Evolutionary conservation across 176 grass and related monocot genomes (phyloP).

Genomic region (Echinochloa phyllopogon): DNA sequence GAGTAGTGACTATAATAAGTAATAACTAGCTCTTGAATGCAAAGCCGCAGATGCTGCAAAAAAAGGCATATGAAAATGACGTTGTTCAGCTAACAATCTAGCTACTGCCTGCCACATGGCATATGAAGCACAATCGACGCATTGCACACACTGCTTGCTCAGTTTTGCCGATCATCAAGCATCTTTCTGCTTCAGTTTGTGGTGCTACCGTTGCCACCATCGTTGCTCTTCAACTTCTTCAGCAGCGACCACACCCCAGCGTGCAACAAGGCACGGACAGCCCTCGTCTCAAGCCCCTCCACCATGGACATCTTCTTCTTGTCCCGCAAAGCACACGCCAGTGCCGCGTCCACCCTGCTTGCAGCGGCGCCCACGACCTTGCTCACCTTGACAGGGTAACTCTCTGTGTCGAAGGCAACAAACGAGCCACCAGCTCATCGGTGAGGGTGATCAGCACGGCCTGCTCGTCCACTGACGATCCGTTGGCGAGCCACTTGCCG

Average conservation of each 20-base stretch:
- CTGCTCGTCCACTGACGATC: not conserved
- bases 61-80: no score
- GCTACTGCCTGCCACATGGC: no score
- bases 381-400: not conserved
- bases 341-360: conserved; percentile 8
- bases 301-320: not conserved
- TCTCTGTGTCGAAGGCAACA: not conserved
- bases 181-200: not conserved
- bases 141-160: no score
- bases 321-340: not conserved
- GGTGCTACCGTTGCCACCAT: not conserved
- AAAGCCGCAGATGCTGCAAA: no score
- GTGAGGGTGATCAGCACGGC: not conserved
- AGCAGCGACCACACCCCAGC: not conserved
- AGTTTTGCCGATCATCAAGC: no score
- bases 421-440: not conserved
- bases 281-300: not conserved
- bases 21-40: no score
- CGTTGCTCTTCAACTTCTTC: not conserved
- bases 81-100: no score
- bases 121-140: no score
- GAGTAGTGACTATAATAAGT: no score
- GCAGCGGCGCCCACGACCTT: not conserved
- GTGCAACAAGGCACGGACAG: not conserved
- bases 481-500: not conserved